These are phyloP conservation scores for Fusarium sp. DNA, from an alignment of 2,329 filamentous ascomycete species.

Conservation along the genomic window DNA sequence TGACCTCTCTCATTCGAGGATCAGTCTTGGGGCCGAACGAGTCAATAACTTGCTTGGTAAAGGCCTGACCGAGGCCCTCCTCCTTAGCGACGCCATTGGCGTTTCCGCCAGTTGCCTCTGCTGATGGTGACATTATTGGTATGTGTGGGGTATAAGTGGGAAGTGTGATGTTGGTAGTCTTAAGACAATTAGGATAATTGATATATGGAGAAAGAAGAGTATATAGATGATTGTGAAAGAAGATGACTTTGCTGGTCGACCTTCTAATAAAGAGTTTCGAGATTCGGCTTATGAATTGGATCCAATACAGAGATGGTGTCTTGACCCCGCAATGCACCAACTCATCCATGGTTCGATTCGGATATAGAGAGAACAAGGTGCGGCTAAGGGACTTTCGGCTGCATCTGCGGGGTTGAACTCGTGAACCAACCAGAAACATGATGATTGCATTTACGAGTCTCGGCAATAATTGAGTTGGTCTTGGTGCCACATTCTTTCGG, in stretches of 20 bases:
- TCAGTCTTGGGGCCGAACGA: slow-evolving; percentile 78
- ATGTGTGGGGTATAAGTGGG: not conserved
- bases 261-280: slow-evolving; percentile 13
- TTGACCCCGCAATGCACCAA: slow-evolving; percentile 33
- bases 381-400: slow-evolving; percentile 31
- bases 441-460: slow-evolving; percentile 28
- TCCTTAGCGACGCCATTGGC: slow-evolving; percentile 37
- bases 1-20: slow-evolving; percentile 74
- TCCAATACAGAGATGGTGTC: slow-evolving; percentile 3
- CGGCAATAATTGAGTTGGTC: slow-evolving; percentile 7
- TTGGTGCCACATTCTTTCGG: slow-evolving; percentile 13
- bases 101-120: slow-evolving; percentile 60
- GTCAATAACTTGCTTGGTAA: slow-evolving; percentile 79
- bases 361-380: slow-evolving; percentile 22
- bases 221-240: not conserved
- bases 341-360: slow-evolving; percentile 15
- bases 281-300: slow-evolving; percentile 6
- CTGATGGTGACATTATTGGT: slow-evolving; percentile 49
- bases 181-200: not conserved
- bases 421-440: slow-evolving; percentile 15
- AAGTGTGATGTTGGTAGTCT: not conserved
- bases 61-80: slow-evolving; percentile 57
- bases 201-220: not conserved
- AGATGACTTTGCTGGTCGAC: not conserved
- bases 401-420: slow-evolving; percentile 10